phyloP scores from a whole-genome alignment of 129 eudicot species.

The Rutidosis leptorrhynchoides region DNA sequence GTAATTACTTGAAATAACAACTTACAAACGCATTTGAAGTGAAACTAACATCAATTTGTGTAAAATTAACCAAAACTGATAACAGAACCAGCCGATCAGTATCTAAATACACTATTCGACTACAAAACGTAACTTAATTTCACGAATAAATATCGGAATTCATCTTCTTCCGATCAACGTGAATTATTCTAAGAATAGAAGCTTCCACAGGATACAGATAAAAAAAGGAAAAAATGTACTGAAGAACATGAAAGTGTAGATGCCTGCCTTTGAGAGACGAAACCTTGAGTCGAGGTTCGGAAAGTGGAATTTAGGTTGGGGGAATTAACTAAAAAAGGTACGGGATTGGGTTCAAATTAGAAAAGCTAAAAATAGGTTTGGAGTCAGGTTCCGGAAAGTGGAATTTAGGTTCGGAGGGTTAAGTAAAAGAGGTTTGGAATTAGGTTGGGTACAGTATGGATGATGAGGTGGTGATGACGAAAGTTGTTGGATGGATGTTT shows the following conservation, averaged over 20 bases:
- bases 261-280: constrained; percentile 25
- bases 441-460: constrained; percentile 6
- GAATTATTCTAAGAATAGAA: constrained; percentile 11
- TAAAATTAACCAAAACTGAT: constrained; percentile 8
- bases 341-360: constrained; percentile 19
- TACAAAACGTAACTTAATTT: neutral
- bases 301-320: constrained; percentile 20
- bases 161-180: constrained; percentile 5
- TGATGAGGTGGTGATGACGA: constrained; percentile 8
- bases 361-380: neutral
- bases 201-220: neutral
- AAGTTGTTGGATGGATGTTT: neutral
- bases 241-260: constrained; percentile 16
- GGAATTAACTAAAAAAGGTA: neutral
- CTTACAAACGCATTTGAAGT: neutral
- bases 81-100: constrained; percentile 19
- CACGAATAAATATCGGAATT: constrained; percentile 12
- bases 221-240: neutral
- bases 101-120: constrained; percentile 15
- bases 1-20: neutral
- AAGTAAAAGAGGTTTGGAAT: neutral
- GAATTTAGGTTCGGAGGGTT: neutral
- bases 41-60: constrained; percentile 11
- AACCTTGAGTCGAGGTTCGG: constrained; percentile 36
- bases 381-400: neutral